These are phyloP conservation scores for Viola odorata DNA, from an alignment of 345 rosid genomes.

Conservation along the genomic window DNA sequence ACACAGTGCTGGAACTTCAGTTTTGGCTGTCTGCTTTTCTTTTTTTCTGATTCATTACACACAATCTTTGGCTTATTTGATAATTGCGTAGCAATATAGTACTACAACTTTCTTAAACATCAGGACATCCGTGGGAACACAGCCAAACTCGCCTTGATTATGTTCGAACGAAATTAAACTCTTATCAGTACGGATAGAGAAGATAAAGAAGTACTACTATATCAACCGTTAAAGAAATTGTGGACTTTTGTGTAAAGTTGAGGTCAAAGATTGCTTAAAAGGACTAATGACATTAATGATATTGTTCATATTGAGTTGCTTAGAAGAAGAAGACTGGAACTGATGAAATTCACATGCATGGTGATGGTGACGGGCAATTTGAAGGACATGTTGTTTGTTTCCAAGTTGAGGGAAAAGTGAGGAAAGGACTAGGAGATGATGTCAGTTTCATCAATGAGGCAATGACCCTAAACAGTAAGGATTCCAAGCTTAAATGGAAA, in stretches of 20 bases:
- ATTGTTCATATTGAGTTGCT: too few relatives aligned
- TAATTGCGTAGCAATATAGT: too few relatives aligned
- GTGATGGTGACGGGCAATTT: slow-evolving; percentile 14
- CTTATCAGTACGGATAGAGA: too few relatives aligned
- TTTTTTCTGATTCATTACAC: too few relatives aligned
- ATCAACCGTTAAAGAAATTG: too few relatives aligned
- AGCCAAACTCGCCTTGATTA: slow-evolving; percentile 6
- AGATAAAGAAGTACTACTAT: too few relatives aligned
- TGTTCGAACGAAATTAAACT: too few relatives aligned
- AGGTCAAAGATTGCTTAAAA: slow-evolving; percentile 13
- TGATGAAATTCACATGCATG: not conserved
- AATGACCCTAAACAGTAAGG: slow-evolving; percentile 20
- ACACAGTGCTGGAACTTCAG: not conserved
- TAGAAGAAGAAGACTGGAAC: not conserved
- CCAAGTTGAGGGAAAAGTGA: slow-evolving; percentile 20
- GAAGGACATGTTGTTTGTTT: slow-evolving; percentile 23
- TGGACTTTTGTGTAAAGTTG: slow-evolving; percentile 8
- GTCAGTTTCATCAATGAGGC: slow-evolving; percentile 23
- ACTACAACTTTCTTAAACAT: not conserved
- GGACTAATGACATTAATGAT: too few relatives aligned
- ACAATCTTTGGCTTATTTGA: too few relatives aligned
- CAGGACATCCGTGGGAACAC: not conserved
- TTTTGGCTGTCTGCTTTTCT: slow-evolving; percentile 11
- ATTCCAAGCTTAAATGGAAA: slow-evolving; percentile 40
- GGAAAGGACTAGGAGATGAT: slow-evolving; percentile 6